Percentiles rank a stretch among this genome's conserved stretches.
Conservation (phyloP, 176 grass and related monocot species). For the Areca catechu region DNA sequence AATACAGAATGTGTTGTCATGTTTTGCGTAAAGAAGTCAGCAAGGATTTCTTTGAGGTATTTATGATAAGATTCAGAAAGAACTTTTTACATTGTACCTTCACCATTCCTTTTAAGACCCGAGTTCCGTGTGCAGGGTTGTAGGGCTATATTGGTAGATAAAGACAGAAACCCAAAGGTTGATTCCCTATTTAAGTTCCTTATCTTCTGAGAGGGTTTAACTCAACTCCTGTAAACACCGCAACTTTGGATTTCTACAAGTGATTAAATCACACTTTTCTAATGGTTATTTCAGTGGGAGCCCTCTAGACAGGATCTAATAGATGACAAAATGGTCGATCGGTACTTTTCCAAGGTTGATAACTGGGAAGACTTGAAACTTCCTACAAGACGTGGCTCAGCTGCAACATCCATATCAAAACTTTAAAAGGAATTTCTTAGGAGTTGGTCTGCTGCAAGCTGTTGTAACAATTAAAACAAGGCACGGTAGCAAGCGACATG, state of each 20-base stretch:
- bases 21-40: slow-evolving; percentile 85
- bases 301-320: slow-evolving; percentile 64
- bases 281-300: slow-evolving; percentile 65
- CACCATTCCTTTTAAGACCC: slow-evolving; percentile 1
- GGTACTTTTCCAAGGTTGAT: slow-evolving; percentile 64
- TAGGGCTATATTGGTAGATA: slow-evolving; percentile 78
- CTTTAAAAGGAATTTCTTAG: slow-evolving; percentile 26
- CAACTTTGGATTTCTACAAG: too few species aligned
- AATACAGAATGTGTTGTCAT: slow-evolving; percentile 90
- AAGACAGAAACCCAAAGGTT: slow-evolving; percentile 88
- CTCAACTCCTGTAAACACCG: too few species aligned
- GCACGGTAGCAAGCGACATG: too few species aligned
- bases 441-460: background rate
- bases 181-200: too few species aligned
- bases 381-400: slow-evolving; percentile 23
- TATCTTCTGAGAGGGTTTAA: too few species aligned
- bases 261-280: background rate
- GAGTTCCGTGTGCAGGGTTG: slow-evolving; percentile 53
- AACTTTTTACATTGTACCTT: slow-evolving; percentile 1
- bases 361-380: slow-evolving; percentile 78
- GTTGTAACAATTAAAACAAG: too few species aligned
- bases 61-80: background rate
- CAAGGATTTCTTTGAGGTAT: slow-evolving; percentile 87
- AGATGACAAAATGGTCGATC: slow-evolving; percentile 36
- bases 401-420: slow-evolving; percentile 40